phyloP scores from a whole-genome alignment of 257 asterid genomes.

The Ilex asprella region DNA sequence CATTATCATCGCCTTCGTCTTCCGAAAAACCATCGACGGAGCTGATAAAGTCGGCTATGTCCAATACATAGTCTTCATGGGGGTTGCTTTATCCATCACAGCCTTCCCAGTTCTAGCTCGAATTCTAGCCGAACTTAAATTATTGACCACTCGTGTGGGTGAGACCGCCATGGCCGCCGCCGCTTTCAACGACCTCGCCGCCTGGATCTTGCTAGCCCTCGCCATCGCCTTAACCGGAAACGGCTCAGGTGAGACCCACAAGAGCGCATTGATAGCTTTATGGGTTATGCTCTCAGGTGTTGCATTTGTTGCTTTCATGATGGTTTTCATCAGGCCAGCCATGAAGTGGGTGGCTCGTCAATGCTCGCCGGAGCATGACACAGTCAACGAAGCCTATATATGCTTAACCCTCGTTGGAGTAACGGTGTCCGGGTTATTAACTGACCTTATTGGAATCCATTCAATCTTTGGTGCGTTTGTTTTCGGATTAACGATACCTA shows the following conservation, averaged over 20 bases:
- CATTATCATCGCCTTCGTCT: constrained; percentile 31
- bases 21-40: constrained; percentile 30
- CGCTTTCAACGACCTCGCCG: constrained; percentile 54
- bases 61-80: constrained; percentile 45
- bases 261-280: constrained; percentile 36
- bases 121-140: constrained; percentile 55
- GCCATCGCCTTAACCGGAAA: constrained; percentile 52
- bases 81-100: constrained; percentile 57
- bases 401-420: constrained; percentile 51
- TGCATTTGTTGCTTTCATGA: no score
- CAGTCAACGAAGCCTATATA: constrained; percentile 37
- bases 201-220: constrained; percentile 63
- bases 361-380: constrained; percentile 27
- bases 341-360: constrained; percentile 41
- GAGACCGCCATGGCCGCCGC: constrained; percentile 76
- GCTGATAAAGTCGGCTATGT: constrained; percentile 34
- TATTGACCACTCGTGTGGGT: constrained; percentile 49
- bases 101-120: constrained; percentile 71
- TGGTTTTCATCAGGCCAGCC: constrained; percentile 36
- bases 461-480: constrained; percentile 58
- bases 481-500: constrained; percentile 53
- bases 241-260: constrained; percentile 29
- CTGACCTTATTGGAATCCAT: constrained; percentile 63
- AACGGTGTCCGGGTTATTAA: constrained; percentile 44
- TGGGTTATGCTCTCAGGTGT: no score